Conservation (phyloP, 192 early-diverging fungal genomes). For the Entomortierella lignicola region DNA sequence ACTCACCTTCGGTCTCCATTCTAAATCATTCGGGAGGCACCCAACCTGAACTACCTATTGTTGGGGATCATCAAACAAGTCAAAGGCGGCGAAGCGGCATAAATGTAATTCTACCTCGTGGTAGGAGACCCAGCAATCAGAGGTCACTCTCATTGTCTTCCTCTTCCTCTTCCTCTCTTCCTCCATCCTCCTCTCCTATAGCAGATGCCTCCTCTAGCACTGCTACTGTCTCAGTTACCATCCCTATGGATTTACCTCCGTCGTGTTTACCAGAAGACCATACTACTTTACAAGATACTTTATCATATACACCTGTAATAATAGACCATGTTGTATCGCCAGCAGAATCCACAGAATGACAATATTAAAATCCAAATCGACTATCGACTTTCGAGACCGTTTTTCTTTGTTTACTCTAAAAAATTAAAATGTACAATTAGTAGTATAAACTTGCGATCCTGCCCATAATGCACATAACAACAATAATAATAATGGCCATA, state of each 20-base stretch:
- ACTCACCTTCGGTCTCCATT: constrained; percentile 21
- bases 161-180: background rate
- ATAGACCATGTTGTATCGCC: no score
- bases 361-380: no score
- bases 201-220: background rate
- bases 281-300: background rate
- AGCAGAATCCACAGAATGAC: no score
- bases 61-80: background rate
- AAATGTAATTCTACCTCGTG: constrained; percentile 6
- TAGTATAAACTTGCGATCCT: no score
- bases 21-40: background rate
- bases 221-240: background rate
- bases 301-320: no score
- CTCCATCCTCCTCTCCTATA: no score
- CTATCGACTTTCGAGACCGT: no score
- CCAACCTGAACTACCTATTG: background rate
- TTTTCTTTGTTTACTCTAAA: no score
- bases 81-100: background rate
- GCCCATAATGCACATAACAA: no score
- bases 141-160: constrained; percentile 7
- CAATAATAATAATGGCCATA: no score
- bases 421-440: no score
- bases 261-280: background rate
- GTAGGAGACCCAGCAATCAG: background rate
- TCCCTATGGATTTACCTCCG: no score